Evolutionary conservation across 495 filamentous ascomycete genomes (phyloP).

Genomic region (Penicillium alfredii): DNA sequence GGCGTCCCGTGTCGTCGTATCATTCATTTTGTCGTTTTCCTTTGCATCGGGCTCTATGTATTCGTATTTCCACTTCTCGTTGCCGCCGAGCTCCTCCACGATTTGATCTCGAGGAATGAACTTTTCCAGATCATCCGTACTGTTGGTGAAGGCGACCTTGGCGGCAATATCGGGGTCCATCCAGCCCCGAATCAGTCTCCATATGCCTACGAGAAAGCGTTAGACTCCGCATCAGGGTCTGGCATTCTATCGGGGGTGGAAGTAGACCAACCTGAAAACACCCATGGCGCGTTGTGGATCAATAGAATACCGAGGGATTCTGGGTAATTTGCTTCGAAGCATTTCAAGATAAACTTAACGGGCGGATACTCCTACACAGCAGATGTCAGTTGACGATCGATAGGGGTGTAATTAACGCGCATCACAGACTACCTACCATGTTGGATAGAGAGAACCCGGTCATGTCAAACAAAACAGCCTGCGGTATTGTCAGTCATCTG

Average conservation of each 20-base stretch:
- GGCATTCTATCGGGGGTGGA: background rate
- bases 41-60: conserved; percentile 69
- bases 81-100: conserved; percentile 69
- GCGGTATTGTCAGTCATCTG: conserved; percentile 9
- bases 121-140: conserved; percentile 63
- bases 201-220: conserved; percentile 48
- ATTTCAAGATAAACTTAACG: conserved; percentile 95
- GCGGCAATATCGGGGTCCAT: conserved; percentile 91
- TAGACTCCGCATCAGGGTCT: too few relatives aligned
- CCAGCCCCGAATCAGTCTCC: conserved; percentile 88
- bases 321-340: conserved; percentile 95
- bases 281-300: conserved; percentile 91
- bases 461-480: conserved; percentile 90
- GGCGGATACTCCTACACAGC: conserved; percentile 73
- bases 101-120: conserved; percentile 67
- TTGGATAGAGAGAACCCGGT: conserved; percentile 86
- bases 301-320: conserved; percentile 80
- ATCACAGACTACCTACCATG: conserved; percentile 80
- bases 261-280: conserved; percentile 67
- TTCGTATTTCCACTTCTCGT: conserved; percentile 72
- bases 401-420: too few relatives aligned
- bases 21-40: conserved; percentile 68
- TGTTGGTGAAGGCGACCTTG: conserved; percentile 91
- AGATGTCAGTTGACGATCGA: too few relatives aligned
- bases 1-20: conserved; percentile 53